Percentiles rank a stretch among this genome's conserved stretches.
These are phyloP conservation scores for Thalassiosira mediterranea DNA, from an alignment of 352 stramenopile genomes.

Conservation along the genomic window DNA sequence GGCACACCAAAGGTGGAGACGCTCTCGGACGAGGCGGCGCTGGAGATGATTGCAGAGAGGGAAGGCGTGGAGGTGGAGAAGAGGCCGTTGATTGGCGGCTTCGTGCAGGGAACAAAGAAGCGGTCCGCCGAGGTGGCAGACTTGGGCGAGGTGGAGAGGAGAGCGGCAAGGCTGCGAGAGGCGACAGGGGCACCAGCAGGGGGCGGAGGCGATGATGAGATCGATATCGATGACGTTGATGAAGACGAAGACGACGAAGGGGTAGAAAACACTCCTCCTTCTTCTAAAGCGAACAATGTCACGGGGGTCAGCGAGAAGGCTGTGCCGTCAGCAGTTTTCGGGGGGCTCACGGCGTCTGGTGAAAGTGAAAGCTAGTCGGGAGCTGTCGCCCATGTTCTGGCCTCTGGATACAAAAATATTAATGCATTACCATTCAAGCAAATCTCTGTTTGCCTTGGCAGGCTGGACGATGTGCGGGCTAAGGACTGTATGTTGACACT, in stretches of 20 bases:
- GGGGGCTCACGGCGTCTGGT: slow-evolving; percentile 51
- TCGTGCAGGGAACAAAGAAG: slow-evolving; percentile 72
- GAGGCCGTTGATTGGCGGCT: slow-evolving; percentile 58
- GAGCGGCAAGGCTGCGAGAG: slow-evolving; percentile 85
- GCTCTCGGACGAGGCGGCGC: slow-evolving; percentile 85
- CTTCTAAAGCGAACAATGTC: slow-evolving; percentile 15
- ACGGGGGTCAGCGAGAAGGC: slow-evolving; percentile 69
- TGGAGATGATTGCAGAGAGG: slow-evolving; percentile 87
- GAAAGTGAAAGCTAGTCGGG: slow-evolving; percentile 8
- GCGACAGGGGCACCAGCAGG: slow-evolving; percentile 80
- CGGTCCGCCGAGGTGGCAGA: slow-evolving; percentile 80
- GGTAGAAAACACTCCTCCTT: slow-evolving; percentile 17
- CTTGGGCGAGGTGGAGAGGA: slow-evolving; percentile 82
- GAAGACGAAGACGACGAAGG: slow-evolving; percentile 76
- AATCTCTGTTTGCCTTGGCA: neutral
- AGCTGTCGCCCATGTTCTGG: too few species aligned
- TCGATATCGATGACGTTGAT: slow-evolving; percentile 89
- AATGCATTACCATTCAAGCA: too few species aligned
- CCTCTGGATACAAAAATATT: too few species aligned
- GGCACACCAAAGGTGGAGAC: slow-evolving; percentile 54
- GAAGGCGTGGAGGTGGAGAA: slow-evolving; percentile 80
- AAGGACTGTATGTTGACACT: too few species aligned
- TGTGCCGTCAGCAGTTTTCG: slow-evolving; percentile 83
- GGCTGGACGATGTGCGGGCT: too few species aligned
- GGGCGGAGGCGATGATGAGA: slow-evolving; percentile 87